phyloP scores from a whole-genome alignment of 805 yeast species.

The Candida dajiaensis region DNA sequence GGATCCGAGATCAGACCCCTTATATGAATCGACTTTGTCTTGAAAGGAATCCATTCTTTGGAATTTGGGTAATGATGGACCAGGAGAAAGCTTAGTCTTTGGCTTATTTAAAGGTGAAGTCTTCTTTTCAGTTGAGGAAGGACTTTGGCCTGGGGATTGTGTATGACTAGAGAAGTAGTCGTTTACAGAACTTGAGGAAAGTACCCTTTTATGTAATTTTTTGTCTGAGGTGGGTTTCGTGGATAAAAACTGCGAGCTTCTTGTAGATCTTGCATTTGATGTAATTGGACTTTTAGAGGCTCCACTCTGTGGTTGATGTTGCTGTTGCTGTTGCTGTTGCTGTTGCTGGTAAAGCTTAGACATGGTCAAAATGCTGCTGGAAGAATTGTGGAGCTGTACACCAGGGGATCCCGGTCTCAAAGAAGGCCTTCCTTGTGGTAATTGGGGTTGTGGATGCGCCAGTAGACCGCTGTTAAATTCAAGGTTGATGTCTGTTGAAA shows the following conservation, averaged over 20 bases:
- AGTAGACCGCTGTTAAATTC: not conserved
- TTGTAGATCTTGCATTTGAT: conserved; percentile 5
- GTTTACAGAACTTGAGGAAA: conserved; percentile 17
- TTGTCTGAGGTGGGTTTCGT: conserved; percentile 9
- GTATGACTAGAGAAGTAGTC: conserved; percentile 11
- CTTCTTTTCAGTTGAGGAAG: conserved; percentile 1
- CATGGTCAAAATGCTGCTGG: conserved; percentile 16
- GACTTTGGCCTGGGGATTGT: not conserved
- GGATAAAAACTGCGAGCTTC: conserved; percentile 4
- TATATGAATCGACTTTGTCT: not conserved
- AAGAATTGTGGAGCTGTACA: not conserved
- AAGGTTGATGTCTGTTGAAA: not conserved
- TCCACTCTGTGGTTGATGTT: not conserved
- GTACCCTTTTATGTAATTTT: conserved; percentile 19
- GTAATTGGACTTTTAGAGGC: conserved; percentile 6
- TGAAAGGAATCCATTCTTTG: conserved; percentile 14
- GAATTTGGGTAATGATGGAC: conserved; percentile 18
- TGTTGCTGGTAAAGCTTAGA: conserved; percentile 17
- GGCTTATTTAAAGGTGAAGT: not conserved
- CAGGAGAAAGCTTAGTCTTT: conserved; percentile 5
- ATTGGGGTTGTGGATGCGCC: not conserved
- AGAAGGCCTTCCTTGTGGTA: not conserved
- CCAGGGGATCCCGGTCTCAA: not conserved
- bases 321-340: conserved; percentile 2
- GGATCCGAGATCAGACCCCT: conserved; percentile 1